A percentile compares a stretch with the other conserved stretches of the same genome.
phyloP scores from a whole-genome alignment of 2,329 filamentous ascomycete genomes.

The Fusarium guadeloupense region DNA sequence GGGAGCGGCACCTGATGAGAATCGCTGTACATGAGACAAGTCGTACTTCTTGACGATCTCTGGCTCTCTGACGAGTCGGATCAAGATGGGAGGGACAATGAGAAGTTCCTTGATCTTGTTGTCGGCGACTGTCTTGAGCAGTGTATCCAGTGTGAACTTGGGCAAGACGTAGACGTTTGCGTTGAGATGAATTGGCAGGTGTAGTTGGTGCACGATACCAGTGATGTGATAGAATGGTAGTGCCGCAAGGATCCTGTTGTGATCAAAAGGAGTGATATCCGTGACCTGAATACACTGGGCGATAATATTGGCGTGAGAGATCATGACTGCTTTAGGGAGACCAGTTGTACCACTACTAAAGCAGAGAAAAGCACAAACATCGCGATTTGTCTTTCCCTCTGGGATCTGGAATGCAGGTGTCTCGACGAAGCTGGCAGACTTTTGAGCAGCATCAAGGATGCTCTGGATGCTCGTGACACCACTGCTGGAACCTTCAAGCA shows the following conservation, averaged over 20 bases:
- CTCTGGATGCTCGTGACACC: not conserved
- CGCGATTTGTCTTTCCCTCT: conserved; percentile 1
- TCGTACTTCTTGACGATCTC: conserved; percentile 24
- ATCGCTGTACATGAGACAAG: conserved; percentile 9
- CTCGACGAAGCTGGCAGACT: not conserved
- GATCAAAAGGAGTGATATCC: conserved; percentile 6
- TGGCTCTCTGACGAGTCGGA: too few species aligned
- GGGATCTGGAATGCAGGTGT: not conserved
- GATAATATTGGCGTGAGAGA: conserved; percentile 37
- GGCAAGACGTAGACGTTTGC: too few species aligned
- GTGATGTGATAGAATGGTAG: conserved; percentile 44
- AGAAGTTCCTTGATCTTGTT: too few species aligned
- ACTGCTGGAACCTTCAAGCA: not conserved
- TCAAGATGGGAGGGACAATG: too few species aligned
- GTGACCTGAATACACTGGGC: conserved; percentile 29
- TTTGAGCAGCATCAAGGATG: not conserved
- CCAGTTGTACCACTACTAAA: conserved; percentile 41
- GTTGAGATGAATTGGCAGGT: too few species aligned
- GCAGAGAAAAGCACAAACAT: conserved; percentile 27
- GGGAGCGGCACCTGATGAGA: conserved; percentile 32
- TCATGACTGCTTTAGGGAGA: conserved; percentile 37
- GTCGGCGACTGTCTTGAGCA: too few species aligned
- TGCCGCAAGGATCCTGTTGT: conserved; percentile 25
- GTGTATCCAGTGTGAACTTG: too few species aligned
- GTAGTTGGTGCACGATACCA: too few species aligned